phyloP scores from a whole-genome alignment of 495 filamentous ascomycete genomes.

The Emericellopsis terricola region DNA sequence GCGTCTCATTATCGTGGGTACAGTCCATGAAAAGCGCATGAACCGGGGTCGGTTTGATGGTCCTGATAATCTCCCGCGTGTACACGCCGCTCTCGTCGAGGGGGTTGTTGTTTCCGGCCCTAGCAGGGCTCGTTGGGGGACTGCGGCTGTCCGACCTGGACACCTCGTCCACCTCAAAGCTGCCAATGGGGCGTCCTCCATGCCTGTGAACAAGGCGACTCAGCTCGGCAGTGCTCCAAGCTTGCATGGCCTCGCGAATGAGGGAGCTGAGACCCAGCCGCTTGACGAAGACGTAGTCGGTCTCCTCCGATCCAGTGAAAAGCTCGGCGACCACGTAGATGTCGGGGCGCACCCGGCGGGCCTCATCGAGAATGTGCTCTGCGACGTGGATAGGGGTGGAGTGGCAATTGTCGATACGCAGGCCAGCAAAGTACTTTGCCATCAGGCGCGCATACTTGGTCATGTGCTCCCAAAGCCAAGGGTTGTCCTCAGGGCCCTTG shows the following conservation, averaged over 20 bases:
- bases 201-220: slow-evolving; percentile 88
- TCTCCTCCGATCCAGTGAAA: slow-evolving; percentile 89
- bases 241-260: slow-evolving; percentile 95
- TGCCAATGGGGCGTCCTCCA: slow-evolving; percentile 85
- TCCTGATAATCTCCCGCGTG: slow-evolving; percentile 41
- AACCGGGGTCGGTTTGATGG: slow-evolving; percentile 63
- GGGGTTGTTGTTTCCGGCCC: slow-evolving; percentile 7
- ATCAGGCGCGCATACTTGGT: slow-evolving; percentile 78
- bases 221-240: slow-evolving; percentile 85
- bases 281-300: slow-evolving; percentile 90
- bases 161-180: slow-evolving; percentile 67
- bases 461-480: slow-evolving; percentile 94
- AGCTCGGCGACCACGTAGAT: slow-evolving; percentile 89
- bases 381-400: slow-evolving; percentile 89
- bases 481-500: slow-evolving; percentile 59
- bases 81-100: slow-evolving; percentile 5
- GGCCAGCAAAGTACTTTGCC: slow-evolving; percentile 88
- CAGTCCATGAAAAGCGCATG: slow-evolving; percentile 98
- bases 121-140: slow-evolving; percentile 8
- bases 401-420: slow-evolving; percentile 97
- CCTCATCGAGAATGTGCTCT: slow-evolving; percentile 85
- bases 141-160: slow-evolving; percentile 14
- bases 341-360: slow-evolving; percentile 71
- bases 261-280: slow-evolving; percentile 75
- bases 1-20: slow-evolving; percentile 95